These are phyloP conservation scores for Cystobasidiaceae sp. DNA, from an alignment of 1,284 basidiomycete species.

Conservation along the genomic window DNA sequence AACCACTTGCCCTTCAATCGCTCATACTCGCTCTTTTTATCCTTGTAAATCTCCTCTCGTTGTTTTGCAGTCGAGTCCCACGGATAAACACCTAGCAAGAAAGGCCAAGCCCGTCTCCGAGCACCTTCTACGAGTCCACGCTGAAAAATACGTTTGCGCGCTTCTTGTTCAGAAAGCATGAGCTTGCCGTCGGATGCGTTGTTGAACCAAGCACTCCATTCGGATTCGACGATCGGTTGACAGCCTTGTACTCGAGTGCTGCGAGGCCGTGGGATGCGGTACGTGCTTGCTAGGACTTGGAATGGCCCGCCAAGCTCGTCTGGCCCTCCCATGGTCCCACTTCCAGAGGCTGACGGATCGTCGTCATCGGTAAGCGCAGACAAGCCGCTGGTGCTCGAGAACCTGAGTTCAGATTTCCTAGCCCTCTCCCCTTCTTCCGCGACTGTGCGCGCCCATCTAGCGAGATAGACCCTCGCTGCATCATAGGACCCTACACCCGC, in stretches of 20 bases:
- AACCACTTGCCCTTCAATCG: slow-evolving; percentile 71
- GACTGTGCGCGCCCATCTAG: slow-evolving; percentile 91
- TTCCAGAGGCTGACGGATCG: too few species aligned
- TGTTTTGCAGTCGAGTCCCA: slow-evolving; percentile 57
- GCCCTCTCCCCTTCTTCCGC: slow-evolving; percentile 91
- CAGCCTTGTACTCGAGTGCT: slow-evolving; percentile 44
- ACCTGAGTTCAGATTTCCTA: slow-evolving; percentile 60
- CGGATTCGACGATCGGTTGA: slow-evolving; percentile 61
- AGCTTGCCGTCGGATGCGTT: slow-evolving; percentile 57
- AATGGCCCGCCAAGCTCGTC: slow-evolving; percentile 34
- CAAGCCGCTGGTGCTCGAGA: slow-evolving; percentile 36
- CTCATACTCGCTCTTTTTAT: slow-evolving; percentile 65
- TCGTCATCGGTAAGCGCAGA: slow-evolving; percentile 2
- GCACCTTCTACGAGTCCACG: slow-evolving; percentile 60
- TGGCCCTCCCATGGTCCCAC: slow-evolving; percentile 19
- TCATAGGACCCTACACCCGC: slow-evolving; percentile 79
- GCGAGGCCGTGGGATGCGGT: slow-evolving; percentile 36
- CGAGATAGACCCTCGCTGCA: slow-evolving; percentile 89
- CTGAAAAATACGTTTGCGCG: slow-evolving; percentile 68
- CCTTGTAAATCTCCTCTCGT: slow-evolving; percentile 53
- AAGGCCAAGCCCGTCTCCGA: slow-evolving; percentile 78
- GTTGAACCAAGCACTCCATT: slow-evolving; percentile 66
- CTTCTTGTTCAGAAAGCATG: slow-evolving; percentile 60
- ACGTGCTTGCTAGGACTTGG: slow-evolving; percentile 34
- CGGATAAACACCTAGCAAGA: slow-evolving; percentile 72